phyloP scores from a whole-genome alignment of 1,139 yeast genomes.

The Meyerozyma athensensis region DNA sequence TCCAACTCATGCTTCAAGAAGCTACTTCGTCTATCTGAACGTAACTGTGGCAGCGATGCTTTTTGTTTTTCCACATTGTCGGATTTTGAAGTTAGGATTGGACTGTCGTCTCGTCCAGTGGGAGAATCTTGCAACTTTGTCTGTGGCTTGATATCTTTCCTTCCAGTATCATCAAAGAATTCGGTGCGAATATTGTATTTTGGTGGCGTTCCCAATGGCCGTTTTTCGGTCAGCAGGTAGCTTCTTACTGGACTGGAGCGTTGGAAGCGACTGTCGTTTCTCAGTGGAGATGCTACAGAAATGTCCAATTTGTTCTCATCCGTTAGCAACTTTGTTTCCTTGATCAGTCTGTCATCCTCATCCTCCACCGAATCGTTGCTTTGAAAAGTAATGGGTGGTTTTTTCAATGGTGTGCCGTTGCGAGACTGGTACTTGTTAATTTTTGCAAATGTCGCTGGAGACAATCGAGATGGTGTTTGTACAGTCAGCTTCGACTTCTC shows the following conservation, averaged over 20 bases:
- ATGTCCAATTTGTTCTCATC: conserved; percentile 17
- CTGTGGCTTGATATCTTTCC: no score
- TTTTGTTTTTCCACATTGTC: no score
- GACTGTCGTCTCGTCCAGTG: no score
- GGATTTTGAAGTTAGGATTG: no score
- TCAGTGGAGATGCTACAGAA: background rate
- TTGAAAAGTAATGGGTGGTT: conserved; percentile 8
- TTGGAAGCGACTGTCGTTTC: background rate
- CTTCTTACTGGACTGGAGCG: background rate
- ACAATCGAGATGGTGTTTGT: background rate
- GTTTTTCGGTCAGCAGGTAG: background rate
- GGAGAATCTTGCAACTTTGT: no score
- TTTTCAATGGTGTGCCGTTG: conserved; percentile 17
- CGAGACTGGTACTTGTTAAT: conserved; percentile 11
- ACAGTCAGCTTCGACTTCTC: background rate
- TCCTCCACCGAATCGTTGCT: conserved; percentile 1
- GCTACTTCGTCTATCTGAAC: background rate
- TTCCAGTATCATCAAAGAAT: background rate
- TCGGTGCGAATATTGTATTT: background rate
- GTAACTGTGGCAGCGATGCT: background rate
- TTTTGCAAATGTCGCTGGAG: conserved; percentile 2
- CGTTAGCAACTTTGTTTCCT: conserved; percentile 16
- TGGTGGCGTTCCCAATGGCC: background rate
- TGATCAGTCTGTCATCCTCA: conserved; percentile 16
- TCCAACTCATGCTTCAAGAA: background rate